Evolutionary conservation across 495 filamentous ascomycete species (phyloP).

Genomic region (Aspergillus ostianus): DNA sequence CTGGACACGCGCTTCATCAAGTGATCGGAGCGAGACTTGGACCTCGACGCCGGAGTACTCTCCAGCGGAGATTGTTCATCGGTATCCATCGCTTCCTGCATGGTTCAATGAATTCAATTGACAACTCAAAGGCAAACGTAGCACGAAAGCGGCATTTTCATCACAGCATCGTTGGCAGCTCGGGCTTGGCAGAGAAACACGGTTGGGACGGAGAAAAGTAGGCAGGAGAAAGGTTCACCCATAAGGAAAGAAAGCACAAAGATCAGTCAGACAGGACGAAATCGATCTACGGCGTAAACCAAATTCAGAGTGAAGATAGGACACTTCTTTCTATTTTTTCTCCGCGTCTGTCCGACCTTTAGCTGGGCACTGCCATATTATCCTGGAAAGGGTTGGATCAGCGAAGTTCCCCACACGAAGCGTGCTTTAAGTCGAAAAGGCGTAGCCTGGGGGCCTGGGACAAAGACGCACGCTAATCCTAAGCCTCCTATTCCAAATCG

Average conservation of each 20-base stretch:
- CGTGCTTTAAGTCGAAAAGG: not conserved
- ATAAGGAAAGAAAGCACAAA: not conserved
- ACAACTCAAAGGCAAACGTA: not conserved
- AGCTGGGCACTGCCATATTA: not conserved
- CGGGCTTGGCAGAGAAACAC: not conserved
- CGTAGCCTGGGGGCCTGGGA: slow-evolving; percentile 1
- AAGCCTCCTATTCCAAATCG: slow-evolving; percentile 8
- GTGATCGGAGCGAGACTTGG: slow-evolving; percentile 25
- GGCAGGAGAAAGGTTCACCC: not conserved
- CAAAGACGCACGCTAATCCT: slow-evolving; percentile 2
- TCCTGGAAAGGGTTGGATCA: not conserved
- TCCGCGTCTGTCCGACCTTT: not conserved
- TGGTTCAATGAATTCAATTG: slow-evolving; percentile 4
- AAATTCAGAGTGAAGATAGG: not conserved
- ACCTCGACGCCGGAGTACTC: slow-evolving; percentile 15
- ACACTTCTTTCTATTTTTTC: not conserved
- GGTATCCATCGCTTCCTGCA: slow-evolving; percentile 11
- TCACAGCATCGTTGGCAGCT: not conserved
- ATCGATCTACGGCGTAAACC: not conserved
- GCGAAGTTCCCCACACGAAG: not conserved
- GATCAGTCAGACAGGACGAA: not conserved
- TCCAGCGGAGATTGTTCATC: slow-evolving; percentile 19
- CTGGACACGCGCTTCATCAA: slow-evolving; percentile 57
- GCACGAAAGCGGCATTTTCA: slow-evolving; percentile 12
- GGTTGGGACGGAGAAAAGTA: not conserved